Base-by-base conservation (phyloP, 192 early-diverging fungal genomes). In the Linderina pennispora region DNA sequence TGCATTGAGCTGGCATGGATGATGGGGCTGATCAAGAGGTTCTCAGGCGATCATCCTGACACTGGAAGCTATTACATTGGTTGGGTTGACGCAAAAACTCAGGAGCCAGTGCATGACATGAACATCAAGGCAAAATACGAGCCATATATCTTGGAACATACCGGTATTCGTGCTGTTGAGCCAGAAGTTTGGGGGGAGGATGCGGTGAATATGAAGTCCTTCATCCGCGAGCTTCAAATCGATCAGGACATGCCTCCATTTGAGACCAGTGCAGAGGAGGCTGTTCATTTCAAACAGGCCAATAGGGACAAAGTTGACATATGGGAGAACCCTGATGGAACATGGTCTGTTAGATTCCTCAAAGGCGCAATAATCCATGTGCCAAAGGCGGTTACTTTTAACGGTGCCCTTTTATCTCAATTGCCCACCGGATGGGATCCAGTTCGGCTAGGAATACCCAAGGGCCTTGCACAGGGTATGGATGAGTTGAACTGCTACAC, bases 401-500 rank as follows among this genome's bases (percentile, higher is more conserved):
- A 91, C 62, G 80, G 89, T 18, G 4, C n/a, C 7, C 85, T 89
- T 38, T 87, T 86, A 67, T 88, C 87, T 45, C 88, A 88, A 52
- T 83, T 92, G 45, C 90, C 90, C 28, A 90, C 90, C 43, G 90
- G 90, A 41, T 92, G 90, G 90, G 74, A 84, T 48, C 86, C 88
- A 51, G 77, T 80, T 45, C 83, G 86, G 32, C 91, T 87, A 76
- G 90, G 90, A 68, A 77, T 92, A 16, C 90, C 90, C 49, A 81
- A 87, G 59, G 88, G 88, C 45, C 89, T 91, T 44, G 80, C 88
- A 42, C 65, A 77, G 45, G 88, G 91, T 61, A 88, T 92, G 33
- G 90, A 92, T 62, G 82, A 76, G 22, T 81, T 89, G 44, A 89
- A 88, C 10, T 77, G 90, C 22, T 92, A 83, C 68, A 79, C 80